phyloP scores from a whole-genome alignment of 495 filamentous ascomycete species.

The Articulospora tetracladia region DNA sequence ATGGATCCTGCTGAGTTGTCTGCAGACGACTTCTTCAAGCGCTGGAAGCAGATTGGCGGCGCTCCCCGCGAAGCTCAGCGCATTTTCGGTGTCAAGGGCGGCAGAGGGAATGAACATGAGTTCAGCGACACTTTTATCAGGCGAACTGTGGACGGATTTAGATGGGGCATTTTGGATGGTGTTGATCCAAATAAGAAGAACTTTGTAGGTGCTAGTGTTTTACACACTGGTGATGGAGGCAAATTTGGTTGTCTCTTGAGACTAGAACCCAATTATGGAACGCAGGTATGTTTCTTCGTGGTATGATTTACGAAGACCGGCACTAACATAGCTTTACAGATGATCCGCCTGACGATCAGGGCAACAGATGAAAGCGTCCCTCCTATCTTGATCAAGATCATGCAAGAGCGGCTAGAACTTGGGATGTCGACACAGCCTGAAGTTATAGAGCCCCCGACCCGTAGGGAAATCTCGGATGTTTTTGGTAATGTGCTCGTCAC shows the following conservation, averaged over 20 bases:
- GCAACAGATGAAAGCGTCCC: slow-evolving; percentile 91
- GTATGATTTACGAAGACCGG: not conserved
- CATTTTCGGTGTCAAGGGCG: slow-evolving; percentile 65
- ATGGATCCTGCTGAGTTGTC: slow-evolving; percentile 85
- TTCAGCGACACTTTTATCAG: slow-evolving; percentile 56
- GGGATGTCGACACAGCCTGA: slow-evolving; percentile 42
- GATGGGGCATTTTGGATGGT: slow-evolving; percentile 79
- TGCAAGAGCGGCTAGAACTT: slow-evolving; percentile 72
- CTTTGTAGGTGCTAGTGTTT: slow-evolving; percentile 86
- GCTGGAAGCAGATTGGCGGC: slow-evolving; percentile 97
- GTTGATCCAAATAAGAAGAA: slow-evolving; percentile 92
- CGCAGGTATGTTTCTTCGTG: slow-evolving; percentile 56
- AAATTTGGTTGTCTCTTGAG: slow-evolving; percentile 94
- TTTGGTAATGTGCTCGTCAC: slow-evolving; percentile 26
- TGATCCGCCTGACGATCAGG: slow-evolving; percentile 90
- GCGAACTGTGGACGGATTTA: slow-evolving; percentile 70
- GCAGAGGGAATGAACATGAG: slow-evolving; percentile 44
- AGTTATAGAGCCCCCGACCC: slow-evolving; percentile 9
- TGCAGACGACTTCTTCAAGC: slow-evolving; percentile 94
- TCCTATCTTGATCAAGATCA: slow-evolving; percentile 71
- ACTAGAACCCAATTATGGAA: slow-evolving; percentile 90
- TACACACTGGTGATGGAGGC: slow-evolving; percentile 76
- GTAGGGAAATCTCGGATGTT: slow-evolving; percentile 23
- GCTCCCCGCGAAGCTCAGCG: slow-evolving; percentile 79
- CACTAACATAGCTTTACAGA: slow-evolving; percentile 48